Evolutionary conservation across 2,329 filamentous ascomycete species (phyloP), one percentile per base, ranked within the genome.

Genomic region (Claviceps sp.): DNA sequence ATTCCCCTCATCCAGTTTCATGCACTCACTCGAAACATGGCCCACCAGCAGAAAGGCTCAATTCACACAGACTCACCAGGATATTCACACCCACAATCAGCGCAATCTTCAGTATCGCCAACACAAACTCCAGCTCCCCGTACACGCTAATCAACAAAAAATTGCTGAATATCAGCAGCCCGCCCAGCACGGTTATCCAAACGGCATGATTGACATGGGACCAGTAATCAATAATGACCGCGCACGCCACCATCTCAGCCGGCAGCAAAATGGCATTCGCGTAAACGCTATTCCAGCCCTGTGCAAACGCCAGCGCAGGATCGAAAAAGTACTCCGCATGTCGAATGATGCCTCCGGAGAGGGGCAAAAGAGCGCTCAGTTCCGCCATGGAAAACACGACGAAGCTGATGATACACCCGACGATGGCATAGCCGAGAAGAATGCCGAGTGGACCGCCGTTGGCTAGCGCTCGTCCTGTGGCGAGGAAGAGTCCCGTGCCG

Each of bases 401-500:
- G 41, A 54, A 53, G 50, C 54, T 56, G 14, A 58, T 67, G 74
- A 82, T 79, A 58, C 72, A 53, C 54, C 78, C 78, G 59, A 82
- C 70, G 55, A 81, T 73, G 7, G 72, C 58, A 61, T 80, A 82
- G 57, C 70, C 70, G 55, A 76, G 71, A 38, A 75, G 52, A 55
- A 59, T 53, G 9, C 59, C 61, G 55, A 74, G 60, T 8, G 82
- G 84, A 26, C 83, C 84, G 60, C 81, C 83, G n/a, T 65, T 70
- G 24, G 73, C 68, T 50, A 86, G 67, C 38, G 81, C 81, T 44
- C 64, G 64, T 48, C 82, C 83, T 2, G 82, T 83, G 47, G 82
- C 78, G 54, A 88, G 81, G 63, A 88, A 88, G 9, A 88, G 73
- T 70, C 85, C 84, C 37, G 76, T 79, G 58, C 76, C 77, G 68